Base-by-base conservation (phyloP, 2,329 filamentous ascomycete genomes). In the Xylariaceae sp. region DNA sequence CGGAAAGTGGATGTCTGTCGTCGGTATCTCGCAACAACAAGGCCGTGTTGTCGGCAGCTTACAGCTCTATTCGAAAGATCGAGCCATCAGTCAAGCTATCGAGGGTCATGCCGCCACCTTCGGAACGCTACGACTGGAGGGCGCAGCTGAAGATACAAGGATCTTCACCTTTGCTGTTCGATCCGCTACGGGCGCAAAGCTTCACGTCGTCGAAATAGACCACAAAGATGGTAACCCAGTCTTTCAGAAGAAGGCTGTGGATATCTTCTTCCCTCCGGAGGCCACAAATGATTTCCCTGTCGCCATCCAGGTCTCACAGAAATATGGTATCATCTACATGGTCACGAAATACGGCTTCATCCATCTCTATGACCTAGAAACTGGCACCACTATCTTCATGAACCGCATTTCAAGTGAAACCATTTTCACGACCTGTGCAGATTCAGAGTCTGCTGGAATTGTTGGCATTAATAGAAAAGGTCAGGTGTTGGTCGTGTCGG, bases 301-400 rank as follows among this genome's bases (percentile, higher is more conserved):
- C 45, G 91, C 92, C 16, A 93, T 98, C 73, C 94, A 98, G 71
- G 85, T 98, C 37, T 97, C 93, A 3, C 84, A 89, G 62, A 95
- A 93, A 71, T 98, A 98, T 70, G 92, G 91, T 62, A 83, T 98
- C 64, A 85, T 98, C 62, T 96, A 96, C 70, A 82, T 98, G 61
- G 89, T 98, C 52, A 98, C 93, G 46, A 98, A 98, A 69, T 98
- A 96, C 63, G 93, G 93, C 42, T 98, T 97, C 72, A 97, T 98
- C 60, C 93, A 98, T 70, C 80, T 98, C 20, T 97, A 98, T 71
- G 94, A 98, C 63, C 82, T 98, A 46, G 94, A 98, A 74, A 93
- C 88, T 6, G 94, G 88, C 47, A 87, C 86, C 11, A 94, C 89
- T 66, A 93, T 98, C 65, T 98, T 96, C 80, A 94, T 98, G 90